These are phyloP conservation scores for Penicillium sp. DNA, from an alignment of 2,329 filamentous ascomycete species.

Conservation along the genomic window DNA sequence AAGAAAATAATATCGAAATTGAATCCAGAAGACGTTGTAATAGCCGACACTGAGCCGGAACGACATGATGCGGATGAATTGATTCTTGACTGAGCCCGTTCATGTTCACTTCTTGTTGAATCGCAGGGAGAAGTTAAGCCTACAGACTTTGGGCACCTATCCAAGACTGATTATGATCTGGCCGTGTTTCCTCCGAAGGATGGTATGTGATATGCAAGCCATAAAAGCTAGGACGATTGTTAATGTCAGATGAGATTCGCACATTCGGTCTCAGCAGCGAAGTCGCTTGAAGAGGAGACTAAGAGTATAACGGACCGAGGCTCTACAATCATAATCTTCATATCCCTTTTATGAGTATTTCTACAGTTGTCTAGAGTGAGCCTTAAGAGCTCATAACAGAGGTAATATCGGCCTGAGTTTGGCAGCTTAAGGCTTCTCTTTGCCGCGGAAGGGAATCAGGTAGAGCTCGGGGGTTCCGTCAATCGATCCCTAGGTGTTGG, in stretches of 20 bases:
- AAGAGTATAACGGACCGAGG: background rate
- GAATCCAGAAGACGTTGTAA: too few relatives aligned
- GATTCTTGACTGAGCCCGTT: background rate
- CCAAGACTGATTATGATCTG: conserved; percentile 23
- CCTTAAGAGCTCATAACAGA: background rate
- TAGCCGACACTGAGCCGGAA: too few relatives aligned
- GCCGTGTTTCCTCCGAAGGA: conserved; percentile 21
- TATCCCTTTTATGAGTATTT: background rate
- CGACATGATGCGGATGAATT: too few relatives aligned
- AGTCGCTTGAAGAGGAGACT: conserved; percentile 7
- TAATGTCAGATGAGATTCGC: conserved; percentile 26
- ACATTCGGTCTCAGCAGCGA: conserved; percentile 24
- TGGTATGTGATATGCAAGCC: conserved; percentile 28
- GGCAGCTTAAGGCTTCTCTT: background rate
- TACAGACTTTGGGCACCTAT: background rate
- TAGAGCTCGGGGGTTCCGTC: background rate
- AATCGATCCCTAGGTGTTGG: background rate
- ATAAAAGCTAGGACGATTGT: conserved; percentile 27
- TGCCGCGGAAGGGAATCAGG: background rate
- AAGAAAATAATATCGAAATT: too few relatives aligned
- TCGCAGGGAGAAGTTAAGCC: too few relatives aligned
- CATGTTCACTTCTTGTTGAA: background rate
- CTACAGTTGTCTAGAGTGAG: too few relatives aligned
- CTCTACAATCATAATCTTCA: background rate
- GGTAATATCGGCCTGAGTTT: background rate